Base-by-base conservation (phyloP, 2,329 filamentous ascomycete genomes). In the Hortaea sp. region DNA sequence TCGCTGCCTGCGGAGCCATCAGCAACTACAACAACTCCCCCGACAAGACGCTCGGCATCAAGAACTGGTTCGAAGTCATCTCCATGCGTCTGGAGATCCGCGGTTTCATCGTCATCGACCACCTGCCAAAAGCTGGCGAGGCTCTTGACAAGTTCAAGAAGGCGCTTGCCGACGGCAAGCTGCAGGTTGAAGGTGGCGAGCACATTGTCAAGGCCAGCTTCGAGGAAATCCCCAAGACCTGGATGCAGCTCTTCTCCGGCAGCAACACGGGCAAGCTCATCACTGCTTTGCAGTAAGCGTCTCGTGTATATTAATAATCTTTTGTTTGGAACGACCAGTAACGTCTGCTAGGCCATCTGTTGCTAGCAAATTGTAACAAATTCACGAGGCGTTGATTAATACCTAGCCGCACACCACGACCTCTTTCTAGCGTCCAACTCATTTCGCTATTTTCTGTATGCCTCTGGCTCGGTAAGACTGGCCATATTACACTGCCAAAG, bases 1-100 rank as follows among this genome's bases (percentile, higher is more conserved):
- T 88, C 12, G 55, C 82, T 53, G 83, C 84, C 65, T 87, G 84
- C 65, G 84, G 84, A 42, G 72, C 57, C 5, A 86, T 88, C 66
- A 80, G 75, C 60, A 75, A 81, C 62, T 87, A 87, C 65, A 86
- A 86, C 63, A 63, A 70, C 5, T 70, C 57, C 20, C 60, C 70
- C 2, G 71, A 71, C 35, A 45, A 51, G 5, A 56, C 57, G 5
- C 54, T 53, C 3, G 63, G 62, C 10, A 46, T 64, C 27, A 63
- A 63, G 54, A 64, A 63, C 53, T 65, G 61, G 61, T 62, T 63
- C 51, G 61, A 64, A 47, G 52, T 65, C 32, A 58, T 65, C 30
- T 55, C 48, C 39, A 63, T 62, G 57, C 52, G 61, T 5, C 41
- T 65, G 7, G 53, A 58, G 47, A 58, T 62, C 49, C 53, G 57